Evolutionary conservation across 495 filamentous ascomycete species (phyloP), one percentile per base, ranked within the genome.

Genomic region (Geopyxis carbonaria): DNA sequence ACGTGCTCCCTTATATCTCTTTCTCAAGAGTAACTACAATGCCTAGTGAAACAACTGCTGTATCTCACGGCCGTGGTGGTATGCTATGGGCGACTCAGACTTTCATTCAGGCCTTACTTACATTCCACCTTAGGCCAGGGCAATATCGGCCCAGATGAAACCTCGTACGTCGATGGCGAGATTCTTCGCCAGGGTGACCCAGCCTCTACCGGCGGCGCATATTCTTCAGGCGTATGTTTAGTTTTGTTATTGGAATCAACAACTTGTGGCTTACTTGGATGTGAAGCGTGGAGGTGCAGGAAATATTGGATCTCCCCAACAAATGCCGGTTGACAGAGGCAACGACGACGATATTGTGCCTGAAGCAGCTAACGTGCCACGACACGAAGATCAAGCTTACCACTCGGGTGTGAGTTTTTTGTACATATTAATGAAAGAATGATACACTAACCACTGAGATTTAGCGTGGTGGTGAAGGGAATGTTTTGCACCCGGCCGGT

Each of bases 21-120:
- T 25, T 11, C 23, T 25, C 5, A 0, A 39, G 0, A 22, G 15
- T 4, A n/a, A 35, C n/a, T 27, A 44, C 13, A 20, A 44, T 44
- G 42, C 21, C 42, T 22, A 4, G 5, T 13, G 44, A 38, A 39
- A 31, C 44, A 9, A 7, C 25, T 28, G 24, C 5, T 8, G 49
- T 53, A 33, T 54, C 51, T 31, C 51, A 54, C 19, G 51, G 51
- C 13, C 51, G 51, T 38, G 51, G 51, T 29, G 51, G 50, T 53
- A 52, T 11, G 34, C 19, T 1, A 1, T 34, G 10, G 11, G 3
- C 7, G 10, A 3, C 31, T 34, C 3, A 3, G 3, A 15, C 16
- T 13, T 9, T 34, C 1, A 34, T 18, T 34, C 31, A 34, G 14
- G 16, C 1, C 7, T 16, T 11, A 20, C 25, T n/a, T 22, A 38